A percentile compares a stretch with the other conserved stretches of the same genome.
Evolutionary conservation across 306 rosid genomes (phyloP).

Genomic region (Cercis canadensis): DNA sequence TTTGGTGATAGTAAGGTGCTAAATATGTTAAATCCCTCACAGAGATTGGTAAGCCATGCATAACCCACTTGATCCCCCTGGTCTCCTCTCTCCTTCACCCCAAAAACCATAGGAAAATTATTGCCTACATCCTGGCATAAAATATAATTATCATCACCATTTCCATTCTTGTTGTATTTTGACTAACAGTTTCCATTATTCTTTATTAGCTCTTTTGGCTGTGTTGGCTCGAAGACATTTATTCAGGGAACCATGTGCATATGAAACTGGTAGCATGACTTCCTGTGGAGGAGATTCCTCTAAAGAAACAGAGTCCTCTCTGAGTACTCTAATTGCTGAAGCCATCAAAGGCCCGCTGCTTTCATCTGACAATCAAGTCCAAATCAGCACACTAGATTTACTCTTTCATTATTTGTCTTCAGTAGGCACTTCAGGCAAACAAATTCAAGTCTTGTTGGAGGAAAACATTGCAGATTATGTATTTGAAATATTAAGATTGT

Average conservation of each 20-base stretch:
- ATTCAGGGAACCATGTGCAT: constrained; percentile 55
- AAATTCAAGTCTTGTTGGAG: constrained; percentile 76
- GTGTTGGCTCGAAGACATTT: constrained; percentile 74
- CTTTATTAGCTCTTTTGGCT: constrained; percentile 73
- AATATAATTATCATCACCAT: background rate
- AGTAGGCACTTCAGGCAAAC: constrained; percentile 57
- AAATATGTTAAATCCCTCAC: background rate
- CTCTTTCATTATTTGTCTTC: constrained; percentile 75
- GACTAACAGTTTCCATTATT: constrained; percentile 38
- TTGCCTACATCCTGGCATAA: background rate
- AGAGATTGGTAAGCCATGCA: background rate
- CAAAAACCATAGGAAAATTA: background rate
- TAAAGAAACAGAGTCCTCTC: constrained; percentile 45
- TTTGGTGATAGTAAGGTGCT: constrained; percentile 7
- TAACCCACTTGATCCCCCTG: background rate
- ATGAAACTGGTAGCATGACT: constrained; percentile 43
- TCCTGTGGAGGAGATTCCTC: constrained; percentile 49
- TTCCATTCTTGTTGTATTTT: constrained; percentile 28
- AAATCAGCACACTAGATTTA: constrained; percentile 70
- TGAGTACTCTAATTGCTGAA: constrained; percentile 72
- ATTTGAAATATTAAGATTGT: constrained; percentile 87
- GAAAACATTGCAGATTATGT: constrained; percentile 93
- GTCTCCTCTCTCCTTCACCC: background rate
- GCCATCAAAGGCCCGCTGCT: constrained; percentile 95
- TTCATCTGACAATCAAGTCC: constrained; percentile 81